Base-by-base conservation (phyloP, 371 early-diverging fungal species). In the Mucor saturninus region DNA sequence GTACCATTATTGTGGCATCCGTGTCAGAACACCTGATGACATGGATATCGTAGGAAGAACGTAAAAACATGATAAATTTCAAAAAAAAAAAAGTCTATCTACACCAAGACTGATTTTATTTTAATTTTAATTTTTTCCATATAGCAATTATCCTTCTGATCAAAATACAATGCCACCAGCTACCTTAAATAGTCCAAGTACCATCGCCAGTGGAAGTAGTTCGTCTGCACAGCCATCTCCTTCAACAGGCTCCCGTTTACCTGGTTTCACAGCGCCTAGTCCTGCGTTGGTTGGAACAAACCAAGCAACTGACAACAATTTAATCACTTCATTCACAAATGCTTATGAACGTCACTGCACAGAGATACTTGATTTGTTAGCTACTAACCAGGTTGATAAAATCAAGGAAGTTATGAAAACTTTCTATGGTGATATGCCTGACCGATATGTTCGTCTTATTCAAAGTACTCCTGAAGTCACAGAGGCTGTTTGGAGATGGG, bases 1-100 rank as follows among this genome's bases (percentile, higher is more conserved):
- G 56, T 89, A 89, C 62, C 82, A 81, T 54, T 81, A 81, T 65
- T 87, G 77, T 75, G 75, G 75, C 32, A 89, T 79, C 60, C 67
- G 72, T 29, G 69, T 75, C 3, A 65, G 64, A 53, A 57, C 50
- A 29, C 30, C 50, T 11, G 50, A 50, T 5, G 50, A 50, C 40
- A 45, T 5, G 4, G 37, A n/a, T 3, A 46, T 21, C n/a, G 4
- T 35, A 53, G 31, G 4, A 13, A 13, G 10, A 21, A 51, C 1
- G 31, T 14, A 31, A 51, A 13, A 14, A 48, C 21, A 50, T 21
- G 30, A 50, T 29, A 50, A 50, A 50, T 49, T 46, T 26, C 9
- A 46, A 21, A 21, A 21, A 21, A 21, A 21, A 21, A 21, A 21
- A 21, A 21, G 21, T 21, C 21, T 0, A 21, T 21, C 21, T 21